Evolutionary conservation across 352 stramenopile species (phyloP).

Genomic region (Phytopythium litorale): DNA sequence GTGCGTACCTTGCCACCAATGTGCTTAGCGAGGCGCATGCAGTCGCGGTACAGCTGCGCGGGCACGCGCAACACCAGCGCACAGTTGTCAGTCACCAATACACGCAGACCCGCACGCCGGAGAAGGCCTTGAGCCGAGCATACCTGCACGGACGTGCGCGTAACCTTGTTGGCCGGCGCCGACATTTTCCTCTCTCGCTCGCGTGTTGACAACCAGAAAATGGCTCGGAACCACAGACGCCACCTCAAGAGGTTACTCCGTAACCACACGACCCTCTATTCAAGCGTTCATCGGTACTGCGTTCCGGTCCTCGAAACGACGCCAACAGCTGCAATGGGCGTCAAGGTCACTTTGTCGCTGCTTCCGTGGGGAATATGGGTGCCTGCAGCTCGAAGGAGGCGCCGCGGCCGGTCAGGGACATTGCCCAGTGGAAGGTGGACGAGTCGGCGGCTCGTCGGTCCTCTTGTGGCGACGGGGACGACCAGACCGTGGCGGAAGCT

Average conservation of each 20-base stretch:
- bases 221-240: not conserved
- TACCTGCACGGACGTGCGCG: conserved; percentile 73
- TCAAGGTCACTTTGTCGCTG: not conserved
- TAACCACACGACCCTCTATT: not conserved
- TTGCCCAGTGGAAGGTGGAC: conserved; percentile 48
- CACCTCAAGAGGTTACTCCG: not conserved
- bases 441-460: conserved; percentile 12
- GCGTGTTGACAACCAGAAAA: conserved; percentile 3
- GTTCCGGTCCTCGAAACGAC: conserved; percentile 12
- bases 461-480: not conserved
- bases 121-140: not conserved
- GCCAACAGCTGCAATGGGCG: conserved; percentile 5
- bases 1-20: conserved; percentile 72
- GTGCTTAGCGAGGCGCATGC: conserved; percentile 82
- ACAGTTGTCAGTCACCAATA: not conserved
- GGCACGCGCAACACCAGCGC: not conserved
- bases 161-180: conserved; percentile 52
- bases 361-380: conserved; percentile 29
- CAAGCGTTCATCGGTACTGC: not conserved
- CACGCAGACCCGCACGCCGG: not conserved
- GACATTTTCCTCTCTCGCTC: conserved; percentile 19
- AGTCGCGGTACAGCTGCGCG: conserved; percentile 77
- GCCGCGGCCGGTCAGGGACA: conserved; percentile 15
- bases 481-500: not conserved
- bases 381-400: conserved; percentile 35